Base-by-base conservation (phyloP, 78 protist genomes). In the Bigelowiella natans region DNA sequence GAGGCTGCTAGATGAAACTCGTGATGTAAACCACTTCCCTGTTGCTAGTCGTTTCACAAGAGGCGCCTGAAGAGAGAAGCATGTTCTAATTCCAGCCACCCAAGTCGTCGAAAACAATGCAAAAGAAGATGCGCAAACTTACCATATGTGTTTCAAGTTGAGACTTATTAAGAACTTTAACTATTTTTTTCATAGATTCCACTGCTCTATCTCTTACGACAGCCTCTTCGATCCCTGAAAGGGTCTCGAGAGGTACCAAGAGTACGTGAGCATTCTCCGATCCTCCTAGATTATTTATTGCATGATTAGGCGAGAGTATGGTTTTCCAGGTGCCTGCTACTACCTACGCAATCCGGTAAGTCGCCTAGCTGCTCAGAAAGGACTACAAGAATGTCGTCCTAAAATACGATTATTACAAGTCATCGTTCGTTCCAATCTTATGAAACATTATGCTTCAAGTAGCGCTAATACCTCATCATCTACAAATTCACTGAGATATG, bases 251-350 rank as follows among this genome's bases (percentile, higher is more conserved):
- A 37, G 98, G 98, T 28, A 88, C 90, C 73, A 98, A 88, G 38
- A 98, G 93, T 31, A 40, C 39, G 83, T 90, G 83, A 0, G 98
- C 94, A 36, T 94, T 90, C 34, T 92, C 97, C 0, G 92, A 73
- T 2, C 99, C 99, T 82, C 99, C 99, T 0, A 97, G 97, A 38
- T n/a, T n/a, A n/a, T n/a, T n/a, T n/a, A n/a, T n/a, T n/a, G n/a
- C n/a, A n/a, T n/a, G n/a, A n/a, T n/a, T n/a, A n/a, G n/a, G n/a
- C n/a, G n/a, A n/a, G n/a, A n/a, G n/a, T n/a, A n/a, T n/a, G n/a
- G n/a, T n/a, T n/a, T n/a, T n/a, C n/a, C n/a, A n/a, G n/a, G n/a
- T n/a, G n/a, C n/a, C n/a, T n/a, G n/a, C n/a, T n/a, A n/a, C n/a
- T 18, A 51, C 73, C 73, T 18, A 51, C 73, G 73, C 73, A 51